Evolutionary conservation across 345 rosid genomes (phyloP), one percentile per base, ranked within the genome.

Genomic region (Stellera chamaejasme): DNA sequence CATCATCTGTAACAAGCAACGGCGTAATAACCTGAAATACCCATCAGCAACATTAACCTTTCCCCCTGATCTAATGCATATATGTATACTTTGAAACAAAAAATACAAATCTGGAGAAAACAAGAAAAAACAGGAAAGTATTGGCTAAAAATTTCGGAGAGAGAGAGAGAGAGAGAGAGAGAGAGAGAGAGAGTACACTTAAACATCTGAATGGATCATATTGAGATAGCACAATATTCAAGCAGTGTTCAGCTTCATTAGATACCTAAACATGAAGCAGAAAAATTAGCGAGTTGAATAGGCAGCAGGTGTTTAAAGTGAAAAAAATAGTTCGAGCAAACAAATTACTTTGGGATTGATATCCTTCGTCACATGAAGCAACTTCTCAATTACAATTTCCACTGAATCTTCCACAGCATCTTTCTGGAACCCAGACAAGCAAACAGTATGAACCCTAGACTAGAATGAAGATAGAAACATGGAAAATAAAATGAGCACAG

Each of bases 121-220:
- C 47, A 48, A 47, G 43, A 28, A 13, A 54, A 27, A 32, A 5
- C 39, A 32, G 9, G 39, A 32, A 1, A 32, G 8, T 32, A 32
- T 32, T 32, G 8, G 23, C 23, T 32, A 7, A 32, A 32, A 32
- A 4, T 7, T n/a, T 16, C 49, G 44, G 56, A 48, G 42, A 32
- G 19, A 43, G 59, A 42, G 27, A 11, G 19, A 10, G 65, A 59
- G 62, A 27, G 43, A 43, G 52, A 10, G 60, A 26, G 32, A 61
- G 54, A 60, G 15, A 32, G 58, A 56, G 44, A 27, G 15, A 61
- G 68, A 81, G 23, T 84, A 93, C 99, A 72, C 95, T 93, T 67
- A 93, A 80, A 79, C 96, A 84, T 87, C 99, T 84, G 80, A 87
- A 87, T 57, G 96, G 96, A 61, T 93, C 99, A 70, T 83, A 89